Conservation (phyloP, 192 early-diverging fungal genomes). For the Coemansia asiatica region DNA sequence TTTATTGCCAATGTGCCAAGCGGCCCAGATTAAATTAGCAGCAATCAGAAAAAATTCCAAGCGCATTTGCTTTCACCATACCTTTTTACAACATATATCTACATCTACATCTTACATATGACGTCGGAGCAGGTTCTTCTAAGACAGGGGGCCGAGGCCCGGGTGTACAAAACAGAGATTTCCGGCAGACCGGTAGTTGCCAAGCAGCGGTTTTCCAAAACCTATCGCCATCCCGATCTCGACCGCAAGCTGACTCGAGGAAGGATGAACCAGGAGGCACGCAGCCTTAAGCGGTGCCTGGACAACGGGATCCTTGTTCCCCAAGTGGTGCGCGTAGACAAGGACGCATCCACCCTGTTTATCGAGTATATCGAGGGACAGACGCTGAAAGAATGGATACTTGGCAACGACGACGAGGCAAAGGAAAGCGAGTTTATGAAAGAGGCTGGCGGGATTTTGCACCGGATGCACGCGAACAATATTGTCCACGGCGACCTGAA, state of each 20-base stretch:
- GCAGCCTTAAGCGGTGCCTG: slow-evolving; percentile 73
- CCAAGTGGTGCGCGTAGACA: slow-evolving; percentile 78
- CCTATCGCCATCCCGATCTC: slow-evolving; percentile 86
- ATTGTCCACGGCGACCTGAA: slow-evolving; percentile 97
- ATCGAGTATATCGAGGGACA: slow-evolving; percentile 86
- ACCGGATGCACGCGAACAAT: slow-evolving; percentile 79
- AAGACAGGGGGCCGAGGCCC: slow-evolving; percentile 88
- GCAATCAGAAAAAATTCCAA: no score
- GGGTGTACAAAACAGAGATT: slow-evolving; percentile 73
- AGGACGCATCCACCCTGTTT: slow-evolving; percentile 69
- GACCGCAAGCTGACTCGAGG: slow-evolving; percentile 79
- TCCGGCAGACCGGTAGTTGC: slow-evolving; percentile 64
- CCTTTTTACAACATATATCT: not conserved
- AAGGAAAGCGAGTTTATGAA: slow-evolving; percentile 46
- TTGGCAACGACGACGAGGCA: slow-evolving; percentile 27
- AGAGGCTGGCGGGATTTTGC: slow-evolving; percentile 66
- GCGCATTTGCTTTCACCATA: no score
- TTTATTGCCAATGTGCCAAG: not conserved
- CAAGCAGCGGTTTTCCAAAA: slow-evolving; percentile 93
- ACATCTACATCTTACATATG: no score
- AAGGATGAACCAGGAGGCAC: slow-evolving; percentile 82
- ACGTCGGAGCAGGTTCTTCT: slow-evolving; percentile 56
- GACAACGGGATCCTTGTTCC: slow-evolving; percentile 79
- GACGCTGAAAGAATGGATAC: slow-evolving; percentile 73
- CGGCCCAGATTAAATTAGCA: not conserved